Base-by-base conservation (phyloP, 2,329 filamentous ascomycete species). In the Venturia carpophila region DNA sequence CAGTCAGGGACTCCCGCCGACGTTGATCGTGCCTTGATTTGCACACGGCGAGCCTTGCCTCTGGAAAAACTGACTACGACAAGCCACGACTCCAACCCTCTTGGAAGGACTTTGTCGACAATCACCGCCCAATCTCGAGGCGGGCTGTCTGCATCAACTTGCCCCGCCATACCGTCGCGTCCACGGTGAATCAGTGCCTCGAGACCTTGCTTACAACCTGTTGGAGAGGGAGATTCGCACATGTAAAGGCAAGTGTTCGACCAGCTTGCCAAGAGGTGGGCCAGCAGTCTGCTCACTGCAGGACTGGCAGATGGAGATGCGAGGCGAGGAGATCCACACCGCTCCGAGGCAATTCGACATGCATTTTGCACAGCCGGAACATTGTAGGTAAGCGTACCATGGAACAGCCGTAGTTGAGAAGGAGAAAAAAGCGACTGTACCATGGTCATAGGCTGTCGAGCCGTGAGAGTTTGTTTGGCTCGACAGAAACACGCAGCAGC, bases 1-100 rank as follows among this genome's bases (percentile, higher is more conserved):
- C 52, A n/a, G n/a, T 21, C 52, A 58, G 52, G 30, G 52, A 58
- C 52, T 37, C 47, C 47, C 47, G 47, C 13, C n/a, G 5, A 52
- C 52, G 52, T 37, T 34, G 52, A 58, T 58, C 52, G 52, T 37
- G 17, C 52, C 30, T 34, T 34, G 24, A 1, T 56, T 56, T 21
- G 49, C 24, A 11, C 49, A 1, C 24, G 30, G 37, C 37, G 30
- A 56, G 52, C 52, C 49, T 34, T 55, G 49, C 27, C 10, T 13
- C n/a, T 15, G 5, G 27, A 24, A 55, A 19, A 27, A 10, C 13
- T 11, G 47, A 56, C 52, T 24, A 34, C 27, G 15, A 27, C 47
- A 47, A 47, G 17, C 43, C 43, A 47, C n/a, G n/a, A 47, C 17
- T 7, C 5, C 43, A 47, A 39, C 11, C 37, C 37, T n/a, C 37